Evolutionary conservation across 352 stramenopile species (phyloP), one percentile per base, ranked within the genome.

Genomic region (Phytopythium kandeliae): DNA sequence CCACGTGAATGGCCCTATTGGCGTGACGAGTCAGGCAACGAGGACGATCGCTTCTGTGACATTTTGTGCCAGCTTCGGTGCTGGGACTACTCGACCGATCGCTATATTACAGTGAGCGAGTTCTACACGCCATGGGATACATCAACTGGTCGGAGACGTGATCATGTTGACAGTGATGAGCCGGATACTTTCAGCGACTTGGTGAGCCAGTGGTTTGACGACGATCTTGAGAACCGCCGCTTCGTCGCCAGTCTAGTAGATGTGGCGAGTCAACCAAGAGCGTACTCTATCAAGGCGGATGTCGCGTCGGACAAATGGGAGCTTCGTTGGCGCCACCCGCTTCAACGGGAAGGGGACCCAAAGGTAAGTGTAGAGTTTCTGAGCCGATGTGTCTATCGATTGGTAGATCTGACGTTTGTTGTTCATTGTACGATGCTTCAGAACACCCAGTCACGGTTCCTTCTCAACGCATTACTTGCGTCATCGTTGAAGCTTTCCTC

Each of bases 111-210:
- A 12, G 56, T 89, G 1, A 71, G 69, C 21, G 74, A 89, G 48
- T 90, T 92, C 21, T 78, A 71, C 17, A 76, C 85, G 26, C 83
- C 83, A n/a, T 93, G 80, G 78, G 83, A 90, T 57, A 47, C 47
- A 30, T 12, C 52, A 36, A 31, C 24, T 10, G 24, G 31, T 38
- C 47, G 34, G 25, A 36, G 49, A 26, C 45, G 5, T 26, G 28
- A 63, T 15, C 22, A 54, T 3, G 26, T 41, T 34, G 53, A 74
- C 37, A 54, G 56, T 13, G 62, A 74, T 21, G 66, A 86, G 33
- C 62, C 67, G 9, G 72, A 71, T 4, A 86, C 64, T 48, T 91
- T 91, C 48, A 77, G 75, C 5, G 78, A 89, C 28, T 62, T 89
- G 17, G 65, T 89, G 46, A 85, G 62, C 30, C 66, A 86, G 37